phyloP scores from a whole-genome alignment of 2,329 filamentous ascomycete genomes.

The Graphilbum fragrans region DNA sequence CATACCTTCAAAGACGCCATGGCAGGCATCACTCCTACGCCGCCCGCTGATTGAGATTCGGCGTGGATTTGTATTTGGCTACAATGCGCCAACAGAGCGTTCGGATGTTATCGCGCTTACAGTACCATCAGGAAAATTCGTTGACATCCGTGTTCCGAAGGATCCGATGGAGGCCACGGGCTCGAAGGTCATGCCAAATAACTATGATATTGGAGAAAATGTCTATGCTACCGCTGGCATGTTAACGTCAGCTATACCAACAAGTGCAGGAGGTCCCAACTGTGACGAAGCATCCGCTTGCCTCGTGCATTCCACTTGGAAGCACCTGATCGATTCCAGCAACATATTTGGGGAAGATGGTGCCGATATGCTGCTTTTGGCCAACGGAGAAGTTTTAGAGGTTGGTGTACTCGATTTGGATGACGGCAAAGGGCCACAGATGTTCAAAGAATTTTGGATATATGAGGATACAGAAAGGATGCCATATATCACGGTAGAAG shows the following conservation, averaged over 20 bases:
- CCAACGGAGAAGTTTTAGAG: constrained; percentile 3
- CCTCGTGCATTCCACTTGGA: constrained; percentile 1
- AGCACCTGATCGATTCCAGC: constrained; percentile 2
- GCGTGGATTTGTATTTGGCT: background rate
- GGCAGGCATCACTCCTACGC: constrained; percentile 1
- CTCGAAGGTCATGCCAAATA: background rate
- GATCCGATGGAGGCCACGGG: background rate
- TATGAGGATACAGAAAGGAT: background rate
- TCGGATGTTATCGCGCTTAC: constrained; percentile 1
- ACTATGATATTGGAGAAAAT: background rate
- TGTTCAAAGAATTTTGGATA: constrained; percentile 5
- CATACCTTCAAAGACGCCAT: too few species aligned
- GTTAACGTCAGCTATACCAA: background rate
- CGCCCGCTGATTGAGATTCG: constrained; percentile 3
- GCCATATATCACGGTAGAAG: constrained; percentile 5
- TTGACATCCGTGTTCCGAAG: constrained; percentile 3
- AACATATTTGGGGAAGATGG: background rate
- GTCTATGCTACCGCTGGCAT: constrained; percentile 3
- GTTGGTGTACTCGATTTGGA: background rate
- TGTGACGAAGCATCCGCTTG: background rate
- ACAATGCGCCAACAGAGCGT: background rate
- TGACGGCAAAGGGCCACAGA: background rate
- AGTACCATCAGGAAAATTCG: constrained; percentile 3
- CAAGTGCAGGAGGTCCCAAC: too few species aligned
- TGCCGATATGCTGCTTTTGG: constrained; percentile 4